phyloP scores from a whole-genome alignment of 495 filamentous ascomycete genomes.

The Tuber aestivum region DNA sequence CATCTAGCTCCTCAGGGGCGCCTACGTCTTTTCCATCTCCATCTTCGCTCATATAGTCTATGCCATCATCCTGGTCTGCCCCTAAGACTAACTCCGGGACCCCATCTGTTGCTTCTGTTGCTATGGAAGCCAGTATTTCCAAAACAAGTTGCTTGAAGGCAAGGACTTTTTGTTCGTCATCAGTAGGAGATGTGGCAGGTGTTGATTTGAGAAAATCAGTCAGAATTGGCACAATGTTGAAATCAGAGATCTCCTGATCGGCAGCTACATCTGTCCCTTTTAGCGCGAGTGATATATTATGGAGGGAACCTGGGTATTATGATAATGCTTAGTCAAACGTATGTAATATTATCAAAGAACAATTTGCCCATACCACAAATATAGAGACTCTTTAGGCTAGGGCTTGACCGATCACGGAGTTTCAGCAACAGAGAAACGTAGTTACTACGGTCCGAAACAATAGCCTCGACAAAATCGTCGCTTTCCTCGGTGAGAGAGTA shows the following conservation, averaged over 20 bases:
- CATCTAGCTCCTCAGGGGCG: constrained; percentile 42
- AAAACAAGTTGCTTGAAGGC: constrained; percentile 49
- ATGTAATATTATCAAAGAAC: background rate
- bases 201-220: constrained; percentile 30
- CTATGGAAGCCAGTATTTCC: constrained; percentile 56
- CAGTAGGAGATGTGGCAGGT: constrained; percentile 10
- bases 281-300: constrained; percentile 40
- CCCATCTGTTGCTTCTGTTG: constrained; percentile 48
- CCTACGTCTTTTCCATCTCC: constrained; percentile 39
- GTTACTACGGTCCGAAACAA: constrained; percentile 18
- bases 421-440: constrained; percentile 31
- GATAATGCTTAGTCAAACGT: constrained; percentile 18
- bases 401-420: constrained; percentile 20
- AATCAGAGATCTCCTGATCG: constrained; percentile 33
- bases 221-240: constrained; percentile 28
- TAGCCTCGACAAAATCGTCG: constrained; percentile 27
- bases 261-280: constrained; percentile 6
- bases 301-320: constrained; percentile 22
- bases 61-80: constrained; percentile 30
- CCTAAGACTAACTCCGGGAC: constrained; percentile 42
- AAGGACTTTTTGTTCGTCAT: constrained; percentile 31
- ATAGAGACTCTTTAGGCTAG: constrained; percentile 27
- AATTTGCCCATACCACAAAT: constrained; percentile 19
- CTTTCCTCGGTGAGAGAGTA: constrained; percentile 53
- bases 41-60: constrained; percentile 36